phyloP scores from a whole-genome alignment of 2,329 filamentous ascomycete species.

The Cladosporium halotolerans region DNA sequence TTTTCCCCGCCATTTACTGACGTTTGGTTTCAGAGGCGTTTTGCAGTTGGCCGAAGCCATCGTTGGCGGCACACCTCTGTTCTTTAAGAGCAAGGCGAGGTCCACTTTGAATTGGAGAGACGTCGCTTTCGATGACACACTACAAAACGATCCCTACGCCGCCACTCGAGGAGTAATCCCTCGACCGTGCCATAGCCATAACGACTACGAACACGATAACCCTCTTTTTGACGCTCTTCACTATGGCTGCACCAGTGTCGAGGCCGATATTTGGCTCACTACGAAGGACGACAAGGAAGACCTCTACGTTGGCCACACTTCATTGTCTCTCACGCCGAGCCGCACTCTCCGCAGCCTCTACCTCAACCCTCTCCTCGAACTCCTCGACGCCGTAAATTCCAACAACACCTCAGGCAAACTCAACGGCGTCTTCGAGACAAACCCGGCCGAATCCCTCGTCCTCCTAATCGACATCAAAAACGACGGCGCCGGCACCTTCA shows the following conservation, averaged over 20 bases:
- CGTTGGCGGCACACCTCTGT: not conserved
- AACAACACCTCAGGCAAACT: not conserved
- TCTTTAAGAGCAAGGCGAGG: not conserved
- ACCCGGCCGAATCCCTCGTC: constrained; percentile 41
- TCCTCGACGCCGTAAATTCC: constrained; percentile 41
- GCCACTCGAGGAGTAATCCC: constrained; percentile 41
- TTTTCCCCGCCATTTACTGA: not conserved
- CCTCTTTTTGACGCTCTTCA: constrained; percentile 57
- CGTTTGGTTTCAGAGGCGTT: not conserved
- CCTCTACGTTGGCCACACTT: constrained; percentile 60
- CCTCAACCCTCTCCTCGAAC: constrained; percentile 54
- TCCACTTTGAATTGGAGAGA: not conserved
- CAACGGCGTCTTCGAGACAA: constrained; percentile 47
- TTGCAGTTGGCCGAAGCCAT: not conserved
- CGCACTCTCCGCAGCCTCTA: constrained; percentile 59
- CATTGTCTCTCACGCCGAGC: constrained; percentile 46
- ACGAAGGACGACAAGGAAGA: constrained; percentile 39
- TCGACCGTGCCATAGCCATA: constrained; percentile 60
- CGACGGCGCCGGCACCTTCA: constrained; percentile 46
- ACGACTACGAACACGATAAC: constrained; percentile 62
- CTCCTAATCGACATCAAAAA: constrained; percentile 68
- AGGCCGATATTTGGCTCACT: constrained; percentile 62
- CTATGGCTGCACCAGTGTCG: constrained; percentile 58
- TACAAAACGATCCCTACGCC: not conserved
- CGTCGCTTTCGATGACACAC: not conserved